phyloP scores from a whole-genome alignment of 768 basidiomycete genomes.

The Boletus sensibilis region DNA sequence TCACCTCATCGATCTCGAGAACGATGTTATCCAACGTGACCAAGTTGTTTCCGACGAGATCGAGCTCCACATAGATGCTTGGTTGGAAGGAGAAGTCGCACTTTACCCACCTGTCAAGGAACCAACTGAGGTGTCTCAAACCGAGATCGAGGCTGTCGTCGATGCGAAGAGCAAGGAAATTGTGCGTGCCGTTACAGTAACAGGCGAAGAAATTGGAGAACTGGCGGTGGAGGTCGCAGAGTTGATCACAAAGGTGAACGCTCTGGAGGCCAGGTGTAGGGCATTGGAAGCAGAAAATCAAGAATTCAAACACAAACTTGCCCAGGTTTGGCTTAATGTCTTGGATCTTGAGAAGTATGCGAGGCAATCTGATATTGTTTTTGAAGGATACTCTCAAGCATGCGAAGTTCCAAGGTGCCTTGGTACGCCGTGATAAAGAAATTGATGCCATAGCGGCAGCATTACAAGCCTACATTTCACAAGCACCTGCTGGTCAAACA shows the following conservation, averaged over 20 bases:
- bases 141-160: constrained; percentile 28
- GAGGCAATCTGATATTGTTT: not conserved
- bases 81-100: constrained; percentile 27
- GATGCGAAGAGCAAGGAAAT: constrained; percentile 24
- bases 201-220: constrained; percentile 32
- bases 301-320: constrained; percentile 23
- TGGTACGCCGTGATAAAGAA: constrained; percentile 25
- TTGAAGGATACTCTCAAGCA: constrained; percentile 15
- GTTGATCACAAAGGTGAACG: constrained; percentile 31
- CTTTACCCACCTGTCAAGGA: constrained; percentile 23
- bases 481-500: constrained; percentile 17
- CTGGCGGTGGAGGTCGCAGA: constrained; percentile 33
- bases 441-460: constrained; percentile 32
- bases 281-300: constrained; percentile 29
- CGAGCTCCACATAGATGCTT: constrained; percentile 29
- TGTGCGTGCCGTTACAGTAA: constrained; percentile 11
- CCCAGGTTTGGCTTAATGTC: constrained; percentile 24
- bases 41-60: constrained; percentile 29
- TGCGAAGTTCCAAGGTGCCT: constrained; percentile 11
- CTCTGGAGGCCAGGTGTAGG: constrained; percentile 21
- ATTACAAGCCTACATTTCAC: constrained; percentile 32
- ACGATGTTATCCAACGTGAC: constrained; percentile 38
- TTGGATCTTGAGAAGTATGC: not conserved
- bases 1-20: constrained; percentile 35
- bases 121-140: constrained; percentile 14